Evolutionary conservation across 1,284 basidiomycete genomes (phyloP), one percentile per base, ranked within the genome.

Genomic region (Mixia osmundae): DNA sequence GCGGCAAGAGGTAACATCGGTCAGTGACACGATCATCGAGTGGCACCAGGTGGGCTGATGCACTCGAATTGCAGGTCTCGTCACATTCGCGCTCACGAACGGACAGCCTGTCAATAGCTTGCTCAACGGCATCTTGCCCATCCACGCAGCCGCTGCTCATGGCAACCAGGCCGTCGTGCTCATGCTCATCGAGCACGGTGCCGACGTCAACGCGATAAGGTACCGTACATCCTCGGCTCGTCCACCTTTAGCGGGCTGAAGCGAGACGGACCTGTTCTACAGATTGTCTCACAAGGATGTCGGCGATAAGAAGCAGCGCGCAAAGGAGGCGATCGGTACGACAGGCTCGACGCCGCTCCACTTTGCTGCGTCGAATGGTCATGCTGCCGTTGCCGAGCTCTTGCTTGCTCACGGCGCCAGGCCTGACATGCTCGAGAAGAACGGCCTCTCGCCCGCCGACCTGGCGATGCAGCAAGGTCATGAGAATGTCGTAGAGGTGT

Each of bases 51-150:
- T n/a, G 26, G n/a, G 33, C 33, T 36, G 18, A 16, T 25, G n/a
- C n/a, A 18, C 37, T 23, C 14, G 8, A n/a, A 25, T 25, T 15
- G 16, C 43, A 51, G 54, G 77, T 10, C 69, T 82, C 43, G 76
- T 77, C 38, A 71, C 74, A 51, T 83, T 76, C 55, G 83, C 83
- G 5, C 64, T 94, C 21, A 69, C 71, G n/a, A 72, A 83, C 49
- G 85, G 83, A 5, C 83, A 91, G 52, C 83, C 83, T 5, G 71
- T 85, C 53, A 89, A 94, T 56, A 77, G 79, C 5, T 76, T 87
- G 21, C 65, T 87, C 37, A 79, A 85, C 52, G 83, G 83, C 33
- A 75, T 91, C 3, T 68, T 87, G 20, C 83, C 83, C 1, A 64
- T 94, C 11, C 83, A 94, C 53, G 82, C 79, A 4, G 83, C 83